Evolutionary conservation across 1,139 yeast genomes (phyloP).

Genomic region (Debaryomyces subglobosus): DNA sequence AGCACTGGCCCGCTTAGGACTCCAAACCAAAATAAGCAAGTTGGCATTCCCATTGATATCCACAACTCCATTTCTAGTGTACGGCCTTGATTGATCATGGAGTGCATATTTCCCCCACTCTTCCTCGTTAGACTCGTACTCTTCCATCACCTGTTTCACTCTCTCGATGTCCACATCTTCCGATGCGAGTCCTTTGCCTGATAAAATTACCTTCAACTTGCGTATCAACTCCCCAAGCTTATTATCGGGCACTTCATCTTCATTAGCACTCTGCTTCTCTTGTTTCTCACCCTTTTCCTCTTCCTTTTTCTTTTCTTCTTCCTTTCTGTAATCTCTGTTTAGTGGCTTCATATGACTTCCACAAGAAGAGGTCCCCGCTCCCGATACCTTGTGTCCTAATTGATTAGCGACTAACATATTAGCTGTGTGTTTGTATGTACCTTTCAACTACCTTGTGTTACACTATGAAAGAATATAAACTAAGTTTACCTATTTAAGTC

Average conservation of each 20-base stretch:
- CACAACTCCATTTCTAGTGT: constrained; percentile 67
- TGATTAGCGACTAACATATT: neutral
- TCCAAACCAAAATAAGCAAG: constrained; percentile 70
- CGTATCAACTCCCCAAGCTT: constrained; percentile 33
- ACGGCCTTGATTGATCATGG: constrained; percentile 52
- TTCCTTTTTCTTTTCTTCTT: neutral
- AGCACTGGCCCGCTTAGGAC: constrained; percentile 65
- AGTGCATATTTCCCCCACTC: constrained; percentile 69
- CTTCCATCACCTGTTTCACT: constrained; percentile 50
- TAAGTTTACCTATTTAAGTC: neutral
- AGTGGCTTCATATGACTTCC: constrained; percentile 2
- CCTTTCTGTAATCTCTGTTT: neutral
- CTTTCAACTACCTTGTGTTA: neutral
- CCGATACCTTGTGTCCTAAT: neutral
- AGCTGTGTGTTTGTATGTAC: neutral
- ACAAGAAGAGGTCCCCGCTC: neutral
- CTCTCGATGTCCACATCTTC: constrained; percentile 59
- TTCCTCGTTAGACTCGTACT: constrained; percentile 47
- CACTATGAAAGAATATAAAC: neutral
- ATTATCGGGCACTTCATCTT: constrained; percentile 18
- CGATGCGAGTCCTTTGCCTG: constrained; percentile 40
- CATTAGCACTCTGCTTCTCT: neutral
- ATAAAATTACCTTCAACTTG: constrained; percentile 33
- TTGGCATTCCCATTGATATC: constrained; percentile 72
- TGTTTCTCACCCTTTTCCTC: neutral